A percentile compares a stretch with the other conserved stretches of the same genome.
Conservation (phyloP, 1,139 yeast genomes). For the Suhomyces coccinellae region DNA sequence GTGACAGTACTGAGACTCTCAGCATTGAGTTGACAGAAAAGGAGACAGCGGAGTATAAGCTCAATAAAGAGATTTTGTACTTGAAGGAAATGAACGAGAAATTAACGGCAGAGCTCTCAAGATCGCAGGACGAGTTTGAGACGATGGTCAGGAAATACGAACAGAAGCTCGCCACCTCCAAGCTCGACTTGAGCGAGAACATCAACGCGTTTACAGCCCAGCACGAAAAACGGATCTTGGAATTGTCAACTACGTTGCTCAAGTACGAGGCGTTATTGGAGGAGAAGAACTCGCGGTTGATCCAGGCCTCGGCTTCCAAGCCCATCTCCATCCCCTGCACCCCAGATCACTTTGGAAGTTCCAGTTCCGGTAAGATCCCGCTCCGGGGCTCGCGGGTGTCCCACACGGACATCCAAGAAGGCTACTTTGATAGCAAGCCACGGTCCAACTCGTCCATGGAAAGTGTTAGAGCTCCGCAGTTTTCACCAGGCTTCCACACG, state of each 20-base stretch:
- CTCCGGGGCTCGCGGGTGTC: slow-evolving; percentile 13
- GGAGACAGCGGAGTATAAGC: slow-evolving; percentile 23
- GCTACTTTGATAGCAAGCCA: slow-evolving; percentile 4
- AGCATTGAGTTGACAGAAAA: slow-evolving; percentile 1
- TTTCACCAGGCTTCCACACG: not conserved
- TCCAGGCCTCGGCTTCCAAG: slow-evolving; percentile 39
- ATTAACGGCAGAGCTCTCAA: slow-evolving; percentile 19
- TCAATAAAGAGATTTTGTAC: slow-evolving; percentile 23
- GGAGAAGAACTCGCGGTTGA: slow-evolving; percentile 38
- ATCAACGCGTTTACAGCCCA: slow-evolving; percentile 14
- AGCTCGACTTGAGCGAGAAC: slow-evolving; percentile 23
- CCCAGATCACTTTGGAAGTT: slow-evolving; percentile 8
- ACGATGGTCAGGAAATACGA: slow-evolving; percentile 23
- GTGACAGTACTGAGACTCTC: not conserved
- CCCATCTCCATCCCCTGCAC: slow-evolving; percentile 44
- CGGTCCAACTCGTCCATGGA: slow-evolving; percentile 17
- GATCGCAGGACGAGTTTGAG: slow-evolving; percentile 20
- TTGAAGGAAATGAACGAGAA: slow-evolving; percentile 22
- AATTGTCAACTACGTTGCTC: slow-evolving; percentile 28
- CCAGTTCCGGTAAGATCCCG: slow-evolving; percentile 10
- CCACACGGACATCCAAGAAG: slow-evolving; percentile 4
- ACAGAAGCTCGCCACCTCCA: slow-evolving; percentile 25
- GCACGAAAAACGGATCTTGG: slow-evolving; percentile 30
- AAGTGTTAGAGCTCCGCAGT: slow-evolving; percentile 5
- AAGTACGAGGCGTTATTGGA: slow-evolving; percentile 40